A percentile compares a stretch with the other conserved stretches of the same genome.
Conservation (phyloP, 768 basidiomycete species). For the Lepiota brunneoincarnata region DNA sequence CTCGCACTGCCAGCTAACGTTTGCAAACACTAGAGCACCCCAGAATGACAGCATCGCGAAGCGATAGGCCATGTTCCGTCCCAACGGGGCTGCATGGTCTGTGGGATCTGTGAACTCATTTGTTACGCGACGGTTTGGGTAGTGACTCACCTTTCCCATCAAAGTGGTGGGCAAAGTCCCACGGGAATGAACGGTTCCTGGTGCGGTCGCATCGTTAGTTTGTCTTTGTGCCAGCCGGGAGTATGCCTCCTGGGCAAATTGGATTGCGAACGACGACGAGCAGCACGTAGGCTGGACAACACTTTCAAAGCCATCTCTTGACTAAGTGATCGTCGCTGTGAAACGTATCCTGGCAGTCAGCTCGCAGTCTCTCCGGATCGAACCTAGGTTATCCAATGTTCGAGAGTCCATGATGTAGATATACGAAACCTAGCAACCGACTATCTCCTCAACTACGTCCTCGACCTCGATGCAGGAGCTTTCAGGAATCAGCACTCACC, state of each 20-base stretch:
- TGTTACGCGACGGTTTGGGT: too few relatives aligned
- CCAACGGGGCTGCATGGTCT: conserved; percentile 69
- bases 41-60: conserved; percentile 82
- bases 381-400: conserved; percentile 57
- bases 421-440: conserved; percentile 54
- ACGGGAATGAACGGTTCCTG: conserved; percentile 58
- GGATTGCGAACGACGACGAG: conserved; percentile 77
- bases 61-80: conserved; percentile 71
- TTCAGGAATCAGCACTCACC: conserved; percentile 39
- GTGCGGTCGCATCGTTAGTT: conserved; percentile 60
- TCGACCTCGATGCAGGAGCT: not conserved
- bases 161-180: conserved; percentile 75
- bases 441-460: not conserved
- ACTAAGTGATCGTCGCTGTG: conserved; percentile 77
- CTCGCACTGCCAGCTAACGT: conserved; percentile 55
- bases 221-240: conserved; percentile 60
- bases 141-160: conserved; percentile 56
- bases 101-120: conserved; percentile 30
- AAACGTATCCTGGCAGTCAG: conserved; percentile 76
- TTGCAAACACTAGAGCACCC: conserved; percentile 71
- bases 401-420: conserved; percentile 66
- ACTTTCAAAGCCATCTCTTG: conserved; percentile 73
- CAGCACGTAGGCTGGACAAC: conserved; percentile 80
- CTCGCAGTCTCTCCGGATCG: conserved; percentile 61
- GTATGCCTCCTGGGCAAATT: conserved; percentile 70